Conservation (phyloP, 108 stramenopile species). For the Skeletonema grethae region DNA sequence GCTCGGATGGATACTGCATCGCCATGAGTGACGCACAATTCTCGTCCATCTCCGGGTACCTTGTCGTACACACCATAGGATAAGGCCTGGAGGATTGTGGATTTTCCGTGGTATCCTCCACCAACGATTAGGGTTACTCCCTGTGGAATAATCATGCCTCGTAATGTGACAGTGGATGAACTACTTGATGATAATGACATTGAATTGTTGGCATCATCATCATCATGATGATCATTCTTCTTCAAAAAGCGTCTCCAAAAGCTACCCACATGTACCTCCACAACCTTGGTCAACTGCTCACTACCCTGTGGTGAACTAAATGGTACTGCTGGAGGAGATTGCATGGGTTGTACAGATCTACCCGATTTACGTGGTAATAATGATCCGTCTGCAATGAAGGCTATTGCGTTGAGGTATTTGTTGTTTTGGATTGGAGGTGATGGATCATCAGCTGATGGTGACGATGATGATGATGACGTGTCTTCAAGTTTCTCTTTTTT, state of each 20-base stretch:
- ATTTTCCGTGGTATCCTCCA: slow-evolving; percentile 97
- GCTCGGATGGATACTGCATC: slow-evolving; percentile 88
- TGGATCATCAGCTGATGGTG: too few relatives aligned
- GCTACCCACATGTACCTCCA: slow-evolving; percentile 54
- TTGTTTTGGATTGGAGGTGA: background rate
- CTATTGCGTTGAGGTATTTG: slow-evolving; percentile 55
- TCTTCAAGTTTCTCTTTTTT: too few relatives aligned
- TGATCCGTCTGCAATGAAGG: slow-evolving; percentile 80
- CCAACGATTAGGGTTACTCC: slow-evolving; percentile 94
- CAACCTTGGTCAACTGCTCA: slow-evolving; percentile 35
- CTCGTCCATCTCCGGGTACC: slow-evolving; percentile 89
- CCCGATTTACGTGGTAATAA: slow-evolving; percentile 85
- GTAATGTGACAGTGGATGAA: slow-evolving; percentile 45
- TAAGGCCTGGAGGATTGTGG: slow-evolving; percentile 86
- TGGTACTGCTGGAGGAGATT: slow-evolving; percentile 74
- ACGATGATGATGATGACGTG: too few relatives aligned
- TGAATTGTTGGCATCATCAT: background rate
- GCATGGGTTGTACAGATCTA: slow-evolving; percentile 73
- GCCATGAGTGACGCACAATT: slow-evolving; percentile 76
- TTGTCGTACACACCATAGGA: slow-evolving; percentile 90
- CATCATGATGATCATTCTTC: slow-evolving; percentile 14
- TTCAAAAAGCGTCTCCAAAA: slow-evolving; percentile 45
- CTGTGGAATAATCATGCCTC: slow-evolving; percentile 81
- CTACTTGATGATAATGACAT: background rate
- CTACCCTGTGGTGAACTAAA: slow-evolving; percentile 64